Evolutionary conservation across 139 green algal species (phyloP), one percentile per base, ranked within the genome.

Genomic region (Prasinococcaceae sp.): DNA sequence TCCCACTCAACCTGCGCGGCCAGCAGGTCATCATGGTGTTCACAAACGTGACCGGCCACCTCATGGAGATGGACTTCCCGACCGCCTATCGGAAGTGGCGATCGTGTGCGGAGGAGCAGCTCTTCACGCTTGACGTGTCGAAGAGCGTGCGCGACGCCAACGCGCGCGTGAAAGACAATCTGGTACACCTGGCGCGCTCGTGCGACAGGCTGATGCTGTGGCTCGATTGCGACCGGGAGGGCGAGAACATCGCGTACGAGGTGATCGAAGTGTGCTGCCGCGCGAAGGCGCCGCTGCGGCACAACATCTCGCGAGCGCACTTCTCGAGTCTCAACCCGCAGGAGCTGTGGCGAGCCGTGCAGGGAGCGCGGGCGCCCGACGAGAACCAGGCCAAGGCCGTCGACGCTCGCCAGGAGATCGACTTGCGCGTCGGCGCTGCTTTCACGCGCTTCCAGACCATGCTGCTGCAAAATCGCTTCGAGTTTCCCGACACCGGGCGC

Each of bases 211-310:
- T 98, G 40, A 71, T 96, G 20, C 74, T 98, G 40, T 98, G 90
- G 90, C 78, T 98, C 55, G 90, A 98, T 63, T 97, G 90, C 60
- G 90, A 98, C 56, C 42, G 90, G 1, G 90, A 98, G 65, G 90
- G 90, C 2, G 90, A 98, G 63, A 93, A 94, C 72, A 98, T 98
- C 56, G 73, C 80, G 3, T 98, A 93, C 59, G 90, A 98, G 77
- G 88, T 96, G 14, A 48, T 66, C 16, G 25, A 64, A 9, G 52
- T 66, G 38, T 77, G 69, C 52, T 23, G 29, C 6, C 6, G 27
- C 3, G 41, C 36, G 17, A 77, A 71, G 16, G 22, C 49, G 12
- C 29, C 53, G n/a, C 39, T 74, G 26, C n/a, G n/a, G n/a, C n/a
- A n/a, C n/a, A 17, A 36, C 12, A 30, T 67, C 12, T 54, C 57